Evolutionary conservation across 2,329 filamentous ascomycete genomes (phyloP).

Genomic region (Colletotrichum sp.): DNA sequence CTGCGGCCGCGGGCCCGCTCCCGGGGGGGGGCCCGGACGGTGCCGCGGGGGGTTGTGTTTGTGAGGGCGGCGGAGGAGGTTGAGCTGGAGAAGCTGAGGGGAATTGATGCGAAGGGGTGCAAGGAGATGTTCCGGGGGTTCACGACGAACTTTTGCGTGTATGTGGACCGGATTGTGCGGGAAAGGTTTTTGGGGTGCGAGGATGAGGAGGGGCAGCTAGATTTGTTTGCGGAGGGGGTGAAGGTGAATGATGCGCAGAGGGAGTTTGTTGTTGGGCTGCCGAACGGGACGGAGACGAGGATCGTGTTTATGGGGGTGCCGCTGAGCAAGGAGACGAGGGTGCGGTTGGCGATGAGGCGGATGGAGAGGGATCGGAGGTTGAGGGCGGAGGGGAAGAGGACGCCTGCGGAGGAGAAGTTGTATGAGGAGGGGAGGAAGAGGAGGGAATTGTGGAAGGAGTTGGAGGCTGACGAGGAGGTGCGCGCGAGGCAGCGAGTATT

Average conservation of each 20-base stretch:
- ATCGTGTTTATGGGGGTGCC: slow-evolving; percentile 1
- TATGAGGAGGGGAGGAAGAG: not conserved
- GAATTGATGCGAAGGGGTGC: not conserved
- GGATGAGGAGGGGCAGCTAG: not conserved
- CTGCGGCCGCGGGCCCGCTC: too few relatives aligned
- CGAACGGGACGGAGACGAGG: not conserved
- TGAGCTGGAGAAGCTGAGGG: not conserved
- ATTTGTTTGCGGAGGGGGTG: not conserved
- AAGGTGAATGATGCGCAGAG: not conserved
- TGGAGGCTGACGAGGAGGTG: not conserved
- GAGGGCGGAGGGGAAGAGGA: not conserved
- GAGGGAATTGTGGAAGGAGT: not conserved
- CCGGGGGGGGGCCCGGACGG: too few relatives aligned
- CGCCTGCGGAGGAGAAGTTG: not conserved
- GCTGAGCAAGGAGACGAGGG: not conserved
- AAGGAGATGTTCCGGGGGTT: slow-evolving; percentile 1
- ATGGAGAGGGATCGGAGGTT: not conserved
- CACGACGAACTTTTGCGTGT: slow-evolving; percentile 14
- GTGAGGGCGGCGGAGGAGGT: not conserved
- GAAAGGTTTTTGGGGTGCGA: not conserved
- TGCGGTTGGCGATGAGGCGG: not conserved
- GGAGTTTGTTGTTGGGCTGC: not conserved
- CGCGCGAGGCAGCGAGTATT: not conserved
- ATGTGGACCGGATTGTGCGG: not conserved
- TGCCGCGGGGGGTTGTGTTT: not conserved